phyloP scores from a whole-genome alignment of 2,329 filamentous ascomycete species.

The Arthroderma sp. region DNA sequence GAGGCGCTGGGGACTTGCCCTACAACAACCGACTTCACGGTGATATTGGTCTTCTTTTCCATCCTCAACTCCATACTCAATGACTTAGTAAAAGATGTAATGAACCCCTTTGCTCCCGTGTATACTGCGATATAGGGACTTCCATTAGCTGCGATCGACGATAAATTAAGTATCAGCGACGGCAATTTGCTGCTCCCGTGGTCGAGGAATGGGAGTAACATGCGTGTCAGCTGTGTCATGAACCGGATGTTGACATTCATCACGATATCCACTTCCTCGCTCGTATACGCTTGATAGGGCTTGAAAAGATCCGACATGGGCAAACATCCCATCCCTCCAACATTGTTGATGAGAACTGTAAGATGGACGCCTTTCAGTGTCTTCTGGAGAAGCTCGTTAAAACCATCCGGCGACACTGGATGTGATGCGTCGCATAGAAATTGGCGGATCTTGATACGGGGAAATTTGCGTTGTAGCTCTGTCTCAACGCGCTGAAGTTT shows the following conservation, averaged over 20 bases:
- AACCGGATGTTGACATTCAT: conserved; percentile 40
- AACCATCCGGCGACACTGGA: conserved; percentile 6
- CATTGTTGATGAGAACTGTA: conserved; percentile 45
- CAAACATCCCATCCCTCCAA: conserved; percentile 29
- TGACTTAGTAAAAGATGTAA: conserved; percentile 27
- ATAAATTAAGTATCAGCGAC: conserved; percentile 39
- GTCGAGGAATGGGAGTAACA: conserved; percentile 33
- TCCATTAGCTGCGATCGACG: conserved; percentile 33
- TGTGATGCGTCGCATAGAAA: conserved; percentile 34
- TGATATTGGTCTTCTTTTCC: conserved; percentile 21
- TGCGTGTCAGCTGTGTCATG: conserved; percentile 35
- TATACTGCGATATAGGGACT: conserved; percentile 38
- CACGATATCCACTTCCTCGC: conserved; percentile 28
- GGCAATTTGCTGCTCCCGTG: conserved; percentile 18
- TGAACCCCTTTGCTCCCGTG: conserved; percentile 34
- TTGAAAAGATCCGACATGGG: conserved; percentile 17
- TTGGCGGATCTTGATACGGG: conserved; percentile 25
- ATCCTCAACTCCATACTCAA: conserved; percentile 32
- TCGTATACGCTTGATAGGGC: conserved; percentile 23
- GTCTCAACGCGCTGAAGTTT: conserved; percentile 35
- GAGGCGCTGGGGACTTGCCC: conserved; percentile 19
- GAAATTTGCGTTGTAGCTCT: conserved; percentile 29
- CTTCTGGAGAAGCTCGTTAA: conserved; percentile 16
- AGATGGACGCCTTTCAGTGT: conserved; percentile 30
- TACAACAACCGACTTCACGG: conserved; percentile 28